phyloP scores from a whole-genome alignment of 768 basidiomycete species.

The Termitomyces heimii region DNA sequence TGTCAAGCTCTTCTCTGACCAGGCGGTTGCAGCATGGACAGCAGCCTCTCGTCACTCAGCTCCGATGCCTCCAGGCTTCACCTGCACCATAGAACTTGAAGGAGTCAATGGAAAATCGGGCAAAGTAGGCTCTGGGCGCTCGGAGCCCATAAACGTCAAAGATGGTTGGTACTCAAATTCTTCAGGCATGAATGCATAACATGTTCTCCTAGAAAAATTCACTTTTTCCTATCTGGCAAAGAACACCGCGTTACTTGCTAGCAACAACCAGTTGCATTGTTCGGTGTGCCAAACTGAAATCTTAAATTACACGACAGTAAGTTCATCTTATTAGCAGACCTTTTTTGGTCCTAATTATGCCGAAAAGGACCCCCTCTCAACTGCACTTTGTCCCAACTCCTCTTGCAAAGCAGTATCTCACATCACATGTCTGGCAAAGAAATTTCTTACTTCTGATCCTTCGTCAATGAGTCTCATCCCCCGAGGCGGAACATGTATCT shows the following conservation, averaged over 20 bases:
- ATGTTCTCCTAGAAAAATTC: constrained; percentile 34
- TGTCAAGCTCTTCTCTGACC: constrained; percentile 66
- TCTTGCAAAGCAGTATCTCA: constrained; percentile 52
- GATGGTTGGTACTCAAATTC: constrained; percentile 37
- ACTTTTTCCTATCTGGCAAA: constrained; percentile 44
- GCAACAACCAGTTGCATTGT: constrained; percentile 30
- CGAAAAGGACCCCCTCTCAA: constrained; percentile 42
- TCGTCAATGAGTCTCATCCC: constrained; percentile 38
- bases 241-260: constrained; percentile 33
- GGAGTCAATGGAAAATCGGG: constrained; percentile 67
- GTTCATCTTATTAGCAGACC: constrained; percentile 12
- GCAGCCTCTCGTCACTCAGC: constrained; percentile 19
- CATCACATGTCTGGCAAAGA: constrained; percentile 46
- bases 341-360: not conserved
- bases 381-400: constrained; percentile 46
- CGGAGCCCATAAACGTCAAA: constrained; percentile 48
- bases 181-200: not conserved
- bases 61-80: constrained; percentile 49
- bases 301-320: constrained; percentile 33
- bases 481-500: constrained; percentile 53
- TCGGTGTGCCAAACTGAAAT: constrained; percentile 41
- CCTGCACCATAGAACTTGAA: constrained; percentile 48
- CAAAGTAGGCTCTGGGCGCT: constrained; percentile 44
- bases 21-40: constrained; percentile 53
- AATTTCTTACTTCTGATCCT: constrained; percentile 30